Evolutionary conservation across 129 eudicot genomes (phyloP), one percentile per base, ranked within the genome.

Genomic region (Mikania micrantha): DNA sequence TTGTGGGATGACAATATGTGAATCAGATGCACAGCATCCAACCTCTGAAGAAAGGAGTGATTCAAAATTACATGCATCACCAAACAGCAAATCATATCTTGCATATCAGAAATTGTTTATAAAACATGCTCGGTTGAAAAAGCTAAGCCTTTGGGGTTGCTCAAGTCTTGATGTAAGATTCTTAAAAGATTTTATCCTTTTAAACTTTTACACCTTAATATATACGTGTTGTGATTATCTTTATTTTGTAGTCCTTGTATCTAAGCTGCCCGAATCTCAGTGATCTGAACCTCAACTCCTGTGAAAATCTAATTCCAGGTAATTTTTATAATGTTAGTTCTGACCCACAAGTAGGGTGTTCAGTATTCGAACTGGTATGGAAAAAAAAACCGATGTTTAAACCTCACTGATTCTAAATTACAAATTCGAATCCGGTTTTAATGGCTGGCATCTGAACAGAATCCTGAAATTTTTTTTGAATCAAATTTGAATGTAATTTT

Each of bases 91-190:
- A 67, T 47, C 62, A 40, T 93, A 83, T 76, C 84, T 66, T 49
- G 75, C 73, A 47, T 81, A 83, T 70, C 99, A 94, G 75, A 94
- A 94, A 83, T 68, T 94, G 57, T 89, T 94, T 32, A 87, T 94
- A 60, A 94, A 94, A 72, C 99, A 94, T 68, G 87, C 78, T 36
- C 83, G 82, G 45, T 64, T 94, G 81, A 90, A 81, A 87, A 94
- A 83, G 76, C 81, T 94, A 65, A 94, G 99, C 82, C 82, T 94
- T 60, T 94, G 97, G 99, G 99, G 99, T 40, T 94, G 99, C 69
- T 87, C 99, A 11, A 96, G 97, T 60, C 87, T 90, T 72, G 99
- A 94, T 85, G 99, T 94, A 83, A 94, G 95, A 66, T 76, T 75
- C 70, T 74, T 2, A 31, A 49, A 19, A 27, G n/a, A 9, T 58